A percentile compares a stretch with the other conserved stretches of the same genome.
Conservation (phyloP, 129 eudicot species). For the Flaveria sonorensis region DNA sequence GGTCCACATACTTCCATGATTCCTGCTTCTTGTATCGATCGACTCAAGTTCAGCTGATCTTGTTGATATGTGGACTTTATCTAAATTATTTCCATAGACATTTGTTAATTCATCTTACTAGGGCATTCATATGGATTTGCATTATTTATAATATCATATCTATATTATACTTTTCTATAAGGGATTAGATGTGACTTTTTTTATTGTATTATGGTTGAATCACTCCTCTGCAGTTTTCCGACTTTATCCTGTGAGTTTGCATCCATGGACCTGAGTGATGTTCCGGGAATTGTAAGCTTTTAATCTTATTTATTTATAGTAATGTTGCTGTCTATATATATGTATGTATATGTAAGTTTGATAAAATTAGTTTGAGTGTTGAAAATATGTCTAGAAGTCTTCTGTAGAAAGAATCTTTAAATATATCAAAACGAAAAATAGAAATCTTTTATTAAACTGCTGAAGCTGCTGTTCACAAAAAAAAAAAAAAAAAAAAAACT, state of each 20-base stretch:
- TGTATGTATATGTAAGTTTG: neutral
- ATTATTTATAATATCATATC: too few relatives aligned
- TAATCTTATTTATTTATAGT: neutral
- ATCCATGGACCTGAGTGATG: constrained; percentile 94
- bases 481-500: too few relatives aligned
- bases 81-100: too few relatives aligned
- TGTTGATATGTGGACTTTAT: too few relatives aligned
- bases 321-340: neutral
- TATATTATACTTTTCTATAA: too few relatives aligned
- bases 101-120: too few relatives aligned
- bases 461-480: too few relatives aligned
- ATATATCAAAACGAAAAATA: neutral
- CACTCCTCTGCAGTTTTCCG: constrained; percentile 65
- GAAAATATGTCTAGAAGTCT: neutral
- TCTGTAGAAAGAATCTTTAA: neutral
- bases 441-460: neutral
- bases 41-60: neutral
- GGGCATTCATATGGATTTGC: too few relatives aligned
- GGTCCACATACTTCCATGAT: too few relatives aligned
- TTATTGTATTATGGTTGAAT: neutral
- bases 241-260: constrained; percentile 98
- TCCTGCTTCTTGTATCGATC: too few relatives aligned
- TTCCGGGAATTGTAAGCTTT: constrained; percentile 85
- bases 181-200: too few relatives aligned
- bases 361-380: neutral